These are phyloP conservation scores for Fusarium pseudocircinatum DNA, from an alignment of 2,329 filamentous ascomycete genomes.

Conservation along the genomic window DNA sequence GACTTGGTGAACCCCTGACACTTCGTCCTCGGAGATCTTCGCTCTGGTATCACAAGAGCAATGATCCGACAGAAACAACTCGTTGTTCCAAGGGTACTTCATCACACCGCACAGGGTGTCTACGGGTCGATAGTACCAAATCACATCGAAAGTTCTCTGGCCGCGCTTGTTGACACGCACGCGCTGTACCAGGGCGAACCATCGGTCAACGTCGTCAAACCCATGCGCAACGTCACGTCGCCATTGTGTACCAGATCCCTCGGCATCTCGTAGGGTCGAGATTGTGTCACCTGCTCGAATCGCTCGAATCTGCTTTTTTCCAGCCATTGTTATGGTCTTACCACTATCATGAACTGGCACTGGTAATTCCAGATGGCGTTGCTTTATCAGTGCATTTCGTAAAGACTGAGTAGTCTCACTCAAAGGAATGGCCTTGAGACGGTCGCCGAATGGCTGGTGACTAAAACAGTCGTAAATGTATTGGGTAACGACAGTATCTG, in stretches of 20 bases:
- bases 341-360: slow-evolving; percentile 33
- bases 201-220: slow-evolving; percentile 60
- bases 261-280: slow-evolving; percentile 56
- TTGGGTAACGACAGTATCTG: slow-evolving; percentile 73
- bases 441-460: slow-evolving; percentile 66
- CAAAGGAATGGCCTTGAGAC: slow-evolving; percentile 54
- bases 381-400: slow-evolving; percentile 42
- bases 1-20: slow-evolving; percentile 67
- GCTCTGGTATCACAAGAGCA: slow-evolving; percentile 70
- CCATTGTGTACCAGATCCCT: slow-evolving; percentile 65
- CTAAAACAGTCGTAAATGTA: slow-evolving; percentile 73
- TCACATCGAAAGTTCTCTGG: slow-evolving; percentile 64
- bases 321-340: slow-evolving; percentile 35
- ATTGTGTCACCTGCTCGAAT: slow-evolving; percentile 60
- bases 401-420: slow-evolving; percentile 42
- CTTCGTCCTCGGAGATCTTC: slow-evolving; percentile 62
- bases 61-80: slow-evolving; percentile 80
- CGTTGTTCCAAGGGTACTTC: slow-evolving; percentile 75
- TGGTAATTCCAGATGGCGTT: slow-evolving; percentile 43
- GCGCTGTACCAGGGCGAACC: slow-evolving; percentile 76
- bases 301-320: slow-evolving; percentile 38
- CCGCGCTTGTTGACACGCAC: slow-evolving; percentile 53
- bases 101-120: slow-evolving; percentile 76
- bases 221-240: slow-evolving; percentile 56
- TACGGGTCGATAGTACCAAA: slow-evolving; percentile 77